phyloP scores from a whole-genome alignment of 371 early-diverging fungal species.

The Batkoa obscura region DNA sequence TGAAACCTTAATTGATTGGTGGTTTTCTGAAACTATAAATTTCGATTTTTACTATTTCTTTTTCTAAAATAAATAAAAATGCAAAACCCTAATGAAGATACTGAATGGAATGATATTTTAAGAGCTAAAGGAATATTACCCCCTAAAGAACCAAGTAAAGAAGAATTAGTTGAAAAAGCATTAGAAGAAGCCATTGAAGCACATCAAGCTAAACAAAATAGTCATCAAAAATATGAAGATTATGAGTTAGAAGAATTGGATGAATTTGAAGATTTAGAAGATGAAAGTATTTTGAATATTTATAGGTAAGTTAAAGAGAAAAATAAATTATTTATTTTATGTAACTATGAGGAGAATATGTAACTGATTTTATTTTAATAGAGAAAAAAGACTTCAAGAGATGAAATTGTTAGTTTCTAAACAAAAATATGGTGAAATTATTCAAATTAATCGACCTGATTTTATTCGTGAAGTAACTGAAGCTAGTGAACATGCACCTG shows the following conservation, averaged over 20 bases:
- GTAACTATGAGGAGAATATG: no score
- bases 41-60: no score
- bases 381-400: slow-evolving; percentile 57
- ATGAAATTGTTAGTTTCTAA: slow-evolving; percentile 37
- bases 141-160: slow-evolving; percentile 46
- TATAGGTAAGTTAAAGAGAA: slow-evolving; percentile 26
- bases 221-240: slow-evolving; percentile 27
- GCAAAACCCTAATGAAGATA: slow-evolving; percentile 54
- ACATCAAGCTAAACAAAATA: slow-evolving; percentile 29
- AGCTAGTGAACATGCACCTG: slow-evolving; percentile 56
- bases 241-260: slow-evolving; percentile 72
- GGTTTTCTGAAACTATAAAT: no score
- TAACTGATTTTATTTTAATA: slow-evolving; percentile 10
- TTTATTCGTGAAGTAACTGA: slow-evolving; percentile 77
- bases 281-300: slow-evolving; percentile 59
- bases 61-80: no score
- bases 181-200: slow-evolving; percentile 50
- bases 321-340: not conserved
- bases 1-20: no score
- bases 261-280: slow-evolving; percentile 68
- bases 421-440: slow-evolving; percentile 59
- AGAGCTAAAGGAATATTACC: slow-evolving; percentile 80
- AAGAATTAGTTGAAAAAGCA: slow-evolving; percentile 50
- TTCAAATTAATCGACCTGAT: slow-evolving; percentile 79
- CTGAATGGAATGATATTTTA: slow-evolving; percentile 83